phyloP scores from a whole-genome alignment of 2,329 filamentous ascomycete genomes.

The Paraphoma sp. region DNA sequence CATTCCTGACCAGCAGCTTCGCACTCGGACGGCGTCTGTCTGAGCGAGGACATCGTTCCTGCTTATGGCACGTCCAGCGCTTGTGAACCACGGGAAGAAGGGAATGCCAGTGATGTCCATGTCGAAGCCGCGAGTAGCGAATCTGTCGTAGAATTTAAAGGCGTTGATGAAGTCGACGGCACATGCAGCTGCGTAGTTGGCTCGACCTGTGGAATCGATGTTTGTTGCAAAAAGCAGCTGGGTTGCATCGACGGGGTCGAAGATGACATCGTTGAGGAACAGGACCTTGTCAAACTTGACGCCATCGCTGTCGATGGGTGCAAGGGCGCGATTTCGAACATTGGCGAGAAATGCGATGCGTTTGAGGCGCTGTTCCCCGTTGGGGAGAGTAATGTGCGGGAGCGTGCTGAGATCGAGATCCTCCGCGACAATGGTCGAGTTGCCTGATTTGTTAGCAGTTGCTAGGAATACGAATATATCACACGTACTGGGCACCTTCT shows the following conservation, averaged over 20 bases:
- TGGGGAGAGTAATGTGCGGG: constrained; percentile 66
- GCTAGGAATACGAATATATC: not conserved
- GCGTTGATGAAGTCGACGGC: constrained; percentile 73
- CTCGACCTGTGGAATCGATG: constrained; percentile 57
- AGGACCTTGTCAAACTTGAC: constrained; percentile 67
- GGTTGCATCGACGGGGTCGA: constrained; percentile 64
- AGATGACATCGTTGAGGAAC: constrained; percentile 72
- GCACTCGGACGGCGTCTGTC: constrained; percentile 70
- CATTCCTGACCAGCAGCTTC: constrained; percentile 81
- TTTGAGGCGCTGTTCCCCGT: constrained; percentile 69
- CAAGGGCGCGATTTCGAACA: constrained; percentile 73
- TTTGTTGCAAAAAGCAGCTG: constrained; percentile 71
- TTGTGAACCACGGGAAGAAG: constrained; percentile 72
- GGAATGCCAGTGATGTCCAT: constrained; percentile 69
- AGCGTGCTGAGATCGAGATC: constrained; percentile 64
- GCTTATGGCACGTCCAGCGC: constrained; percentile 57
- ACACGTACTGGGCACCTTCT: constrained; percentile 54
- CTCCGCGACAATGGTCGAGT: constrained; percentile 63
- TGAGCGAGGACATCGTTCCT: constrained; percentile 68
- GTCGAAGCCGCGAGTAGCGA: constrained; percentile 71
- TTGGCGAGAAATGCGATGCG: constrained; percentile 77
- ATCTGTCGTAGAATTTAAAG: constrained; percentile 75
- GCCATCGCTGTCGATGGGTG: constrained; percentile 62
- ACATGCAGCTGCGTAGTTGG: constrained; percentile 71
- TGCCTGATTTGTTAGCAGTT: constrained; percentile 41